Evolutionary conservation across 805 yeast genomes (phyloP).

Genomic region (Suhomyces kilbournensis): DNA sequence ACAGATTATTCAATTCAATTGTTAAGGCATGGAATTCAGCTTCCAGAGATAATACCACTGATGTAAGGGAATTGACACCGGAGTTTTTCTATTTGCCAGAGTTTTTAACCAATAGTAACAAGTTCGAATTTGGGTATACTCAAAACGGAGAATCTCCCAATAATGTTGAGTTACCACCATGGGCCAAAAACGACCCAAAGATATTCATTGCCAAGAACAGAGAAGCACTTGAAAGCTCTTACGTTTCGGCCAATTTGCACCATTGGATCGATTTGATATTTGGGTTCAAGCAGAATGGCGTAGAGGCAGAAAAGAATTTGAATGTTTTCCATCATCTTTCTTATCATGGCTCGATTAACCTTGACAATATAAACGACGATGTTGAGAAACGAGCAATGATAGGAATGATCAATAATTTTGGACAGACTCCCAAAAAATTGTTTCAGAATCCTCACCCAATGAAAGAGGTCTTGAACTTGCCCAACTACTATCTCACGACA

Average conservation of each 20-base stretch:
- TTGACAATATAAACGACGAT: constrained; percentile 71
- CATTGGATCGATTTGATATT: constrained; percentile 84
- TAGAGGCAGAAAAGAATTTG: constrained; percentile 58
- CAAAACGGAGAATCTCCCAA: constrained; percentile 61
- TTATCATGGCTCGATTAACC: constrained; percentile 77
- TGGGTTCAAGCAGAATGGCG: constrained; percentile 77
- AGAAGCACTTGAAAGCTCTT: constrained; percentile 79
- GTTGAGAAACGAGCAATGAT: constrained; percentile 72
- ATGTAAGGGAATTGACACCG: constrained; percentile 83
- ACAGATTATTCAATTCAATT: constrained; percentile 70
- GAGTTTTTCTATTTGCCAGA: constrained; percentile 85
- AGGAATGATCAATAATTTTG: constrained; percentile 87
- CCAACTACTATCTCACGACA: constrained; percentile 34
- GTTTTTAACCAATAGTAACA: constrained; percentile 62
- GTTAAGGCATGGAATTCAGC: constrained; percentile 82
- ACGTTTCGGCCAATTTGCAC: constrained; percentile 72
- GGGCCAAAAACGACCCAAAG: constrained; percentile 80
- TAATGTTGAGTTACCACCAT: constrained; percentile 71
- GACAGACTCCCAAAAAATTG: constrained; percentile 80
- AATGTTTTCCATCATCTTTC: constrained; percentile 85
- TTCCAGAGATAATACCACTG: constrained; percentile 75
- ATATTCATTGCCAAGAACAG: constrained; percentile 72
- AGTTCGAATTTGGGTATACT: constrained; percentile 64
- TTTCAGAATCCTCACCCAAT: constrained; percentile 66
- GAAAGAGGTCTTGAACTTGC: constrained; percentile 36